A percentile compares a stretch with the other conserved stretches of the same genome.
phyloP scores from a whole-genome alignment of 768 basidiomycete genomes.

The Suillus variegatus region DNA sequence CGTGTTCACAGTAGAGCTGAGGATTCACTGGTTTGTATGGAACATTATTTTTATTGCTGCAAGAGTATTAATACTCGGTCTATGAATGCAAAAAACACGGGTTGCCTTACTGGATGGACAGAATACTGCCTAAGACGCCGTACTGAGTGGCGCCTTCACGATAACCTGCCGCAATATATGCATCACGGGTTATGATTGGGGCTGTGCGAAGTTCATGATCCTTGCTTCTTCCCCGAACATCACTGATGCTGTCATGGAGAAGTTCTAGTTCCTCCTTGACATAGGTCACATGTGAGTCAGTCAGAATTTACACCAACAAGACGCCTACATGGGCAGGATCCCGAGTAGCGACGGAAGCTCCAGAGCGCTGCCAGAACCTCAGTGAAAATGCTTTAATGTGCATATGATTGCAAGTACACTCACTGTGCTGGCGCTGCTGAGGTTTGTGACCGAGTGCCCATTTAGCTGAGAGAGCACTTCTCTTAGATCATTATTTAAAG shows the following conservation, averaged over 20 bases:
- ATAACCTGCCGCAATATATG: slow-evolving; percentile 38
- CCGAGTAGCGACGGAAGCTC: neutral
- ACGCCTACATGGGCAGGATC: slow-evolving; percentile 23
- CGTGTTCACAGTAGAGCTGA: slow-evolving; percentile 68
- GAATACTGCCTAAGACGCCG: slow-evolving; percentile 56
- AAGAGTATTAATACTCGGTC: slow-evolving; percentile 3
- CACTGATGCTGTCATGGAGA: slow-evolving; percentile 25
- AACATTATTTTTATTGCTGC: slow-evolving; percentile 33
- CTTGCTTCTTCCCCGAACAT: slow-evolving; percentile 24
- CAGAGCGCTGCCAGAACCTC: neutral
- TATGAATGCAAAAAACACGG: neutral
- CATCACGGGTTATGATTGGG: slow-evolving; percentile 55
- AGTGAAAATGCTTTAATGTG: neutral
- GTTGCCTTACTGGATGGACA: slow-evolving; percentile 44
- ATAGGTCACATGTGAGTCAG: neutral
- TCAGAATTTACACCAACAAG: neutral
- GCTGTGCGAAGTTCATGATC: slow-evolving; percentile 43
- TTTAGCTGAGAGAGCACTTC: neutral
- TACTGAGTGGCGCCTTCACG: slow-evolving; percentile 50
- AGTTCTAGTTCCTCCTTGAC: slow-evolving; percentile 34
- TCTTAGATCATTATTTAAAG: neutral
- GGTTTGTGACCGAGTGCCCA: neutral
- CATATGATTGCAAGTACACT: neutral
- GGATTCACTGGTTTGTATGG: slow-evolving; percentile 42
- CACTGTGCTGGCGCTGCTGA: neutral